Conservation (phyloP, 805 yeast genomes). For the Brettanomyces anomalus region DNA sequence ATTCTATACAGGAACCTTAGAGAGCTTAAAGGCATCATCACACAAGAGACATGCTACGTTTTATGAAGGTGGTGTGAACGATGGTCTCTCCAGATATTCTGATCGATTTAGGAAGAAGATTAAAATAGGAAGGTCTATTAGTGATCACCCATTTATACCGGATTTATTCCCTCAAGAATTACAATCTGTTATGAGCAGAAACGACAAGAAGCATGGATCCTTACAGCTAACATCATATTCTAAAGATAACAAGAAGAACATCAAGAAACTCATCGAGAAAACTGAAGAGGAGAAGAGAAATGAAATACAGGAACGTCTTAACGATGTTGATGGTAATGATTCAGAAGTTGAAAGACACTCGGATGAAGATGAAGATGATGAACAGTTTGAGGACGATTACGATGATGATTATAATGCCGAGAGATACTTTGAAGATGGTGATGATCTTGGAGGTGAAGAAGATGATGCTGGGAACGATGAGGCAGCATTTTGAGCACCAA, state of each 20-base stretch:
- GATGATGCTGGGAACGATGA: conserved; percentile 59
- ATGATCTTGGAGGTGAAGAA: conserved; percentile 43
- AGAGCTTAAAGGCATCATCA: conserved; percentile 10
- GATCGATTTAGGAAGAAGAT: conserved; percentile 69
- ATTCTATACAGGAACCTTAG: conserved; percentile 51
- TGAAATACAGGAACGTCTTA: conserved; percentile 23
- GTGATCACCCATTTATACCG: conserved; percentile 67
- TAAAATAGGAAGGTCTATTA: conserved; percentile 60
- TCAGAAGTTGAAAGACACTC: conserved; percentile 35
- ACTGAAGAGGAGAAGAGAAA: conserved; percentile 23
- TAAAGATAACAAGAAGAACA: conserved; percentile 30
- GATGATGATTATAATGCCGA: conserved; percentile 78
- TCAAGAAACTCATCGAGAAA: conserved; percentile 18
- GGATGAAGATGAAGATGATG: conserved; percentile 54
- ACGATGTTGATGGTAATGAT: conserved; percentile 31
- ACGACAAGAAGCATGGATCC: conserved; percentile 28
- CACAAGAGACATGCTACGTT: conserved; percentile 18
- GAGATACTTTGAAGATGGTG: conserved; percentile 67
- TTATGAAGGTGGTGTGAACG: conserved; percentile 39
- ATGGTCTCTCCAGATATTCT: conserved; percentile 74
- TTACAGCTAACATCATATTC: conserved; percentile 30
- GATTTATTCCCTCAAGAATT: conserved; percentile 74
- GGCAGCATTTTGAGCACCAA: conserved; percentile 46
- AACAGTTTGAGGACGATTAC: conserved; percentile 63
- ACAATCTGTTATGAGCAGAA: conserved; percentile 58